Conservation (phyloP, 169 alveolate genomes). For the Eimeria praecox region DNA sequence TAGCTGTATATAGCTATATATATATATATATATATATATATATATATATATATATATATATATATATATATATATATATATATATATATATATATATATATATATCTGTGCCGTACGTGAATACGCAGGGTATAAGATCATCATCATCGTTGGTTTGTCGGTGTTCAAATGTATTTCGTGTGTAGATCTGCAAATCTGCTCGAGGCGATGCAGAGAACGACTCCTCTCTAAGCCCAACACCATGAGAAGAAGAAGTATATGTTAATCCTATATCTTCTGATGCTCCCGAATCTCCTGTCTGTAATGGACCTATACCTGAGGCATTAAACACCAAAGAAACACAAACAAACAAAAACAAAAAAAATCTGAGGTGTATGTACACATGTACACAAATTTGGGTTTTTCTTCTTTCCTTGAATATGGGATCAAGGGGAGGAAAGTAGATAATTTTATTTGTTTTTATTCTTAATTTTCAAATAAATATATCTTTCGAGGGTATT, state of each 20-base stretch:
- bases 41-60: too few species aligned
- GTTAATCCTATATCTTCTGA: background rate
- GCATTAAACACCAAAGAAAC: background rate
- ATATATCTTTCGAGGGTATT: too few species aligned
- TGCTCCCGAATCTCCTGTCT: background rate
- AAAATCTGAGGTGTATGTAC: too few species aligned
- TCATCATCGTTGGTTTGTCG: background rate
- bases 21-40: too few species aligned
- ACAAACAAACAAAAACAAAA: background rate
- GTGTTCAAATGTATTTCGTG: background rate
- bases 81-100: too few species aligned
- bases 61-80: too few species aligned
- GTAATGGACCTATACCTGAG: slow-evolving; percentile 23
- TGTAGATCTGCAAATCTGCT: background rate
- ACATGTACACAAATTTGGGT: too few species aligned
- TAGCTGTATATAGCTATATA: too few species aligned
- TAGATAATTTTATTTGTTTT: too few species aligned
- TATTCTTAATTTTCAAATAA: too few species aligned
- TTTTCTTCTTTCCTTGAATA: too few species aligned
- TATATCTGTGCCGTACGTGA: background rate
- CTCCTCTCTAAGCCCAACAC: background rate
- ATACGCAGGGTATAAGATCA: slow-evolving; percentile 24
- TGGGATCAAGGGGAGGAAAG: too few species aligned
- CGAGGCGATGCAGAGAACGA: background rate
- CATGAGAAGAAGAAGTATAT: background rate